Conservation (phyloP, 106 monocot species). For the Dendrobium huoshanense region DNA sequence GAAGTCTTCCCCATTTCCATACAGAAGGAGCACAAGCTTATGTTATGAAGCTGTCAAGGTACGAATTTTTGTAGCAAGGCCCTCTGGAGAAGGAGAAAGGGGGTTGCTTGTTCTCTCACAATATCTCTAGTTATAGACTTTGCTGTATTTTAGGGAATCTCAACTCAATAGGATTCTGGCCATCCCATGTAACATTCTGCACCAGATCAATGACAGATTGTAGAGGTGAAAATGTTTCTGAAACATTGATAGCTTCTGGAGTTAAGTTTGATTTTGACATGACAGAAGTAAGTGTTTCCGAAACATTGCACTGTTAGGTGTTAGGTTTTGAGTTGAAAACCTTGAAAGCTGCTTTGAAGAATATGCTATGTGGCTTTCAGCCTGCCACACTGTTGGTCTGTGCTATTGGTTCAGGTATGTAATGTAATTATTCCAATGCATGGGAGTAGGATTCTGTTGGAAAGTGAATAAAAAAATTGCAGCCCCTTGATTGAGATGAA, state of each 20-base stretch:
- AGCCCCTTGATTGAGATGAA: background rate
- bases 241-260: slow-evolving; percentile 6
- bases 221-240: slow-evolving; percentile 8
- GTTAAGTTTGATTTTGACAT: background rate
- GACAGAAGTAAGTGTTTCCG: background rate
- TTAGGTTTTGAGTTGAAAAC: background rate
- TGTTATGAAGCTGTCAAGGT: background rate
- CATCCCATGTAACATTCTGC: background rate
- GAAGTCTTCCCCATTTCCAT: background rate
- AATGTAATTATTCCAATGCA: slow-evolving; percentile 1
- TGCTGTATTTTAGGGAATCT: background rate
- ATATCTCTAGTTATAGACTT: background rate
- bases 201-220: background rate
- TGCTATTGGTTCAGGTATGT: slow-evolving; percentile 5
- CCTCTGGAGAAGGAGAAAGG: background rate
- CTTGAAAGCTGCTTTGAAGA: background rate
- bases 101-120: background rate
- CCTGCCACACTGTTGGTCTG: background rate
- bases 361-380: background rate
- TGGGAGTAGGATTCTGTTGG: background rate
- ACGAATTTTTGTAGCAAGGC: background rate
- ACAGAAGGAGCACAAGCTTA: background rate
- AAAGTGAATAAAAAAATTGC: background rate
- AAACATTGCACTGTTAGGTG: slow-evolving; percentile 6
- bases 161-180: background rate